A percentile compares a stretch with the other conserved stretches of the same genome.
phyloP scores from a whole-genome alignment of 2,329 filamentous ascomycete genomes.

The Scedosporium aurantiacum region DNA sequence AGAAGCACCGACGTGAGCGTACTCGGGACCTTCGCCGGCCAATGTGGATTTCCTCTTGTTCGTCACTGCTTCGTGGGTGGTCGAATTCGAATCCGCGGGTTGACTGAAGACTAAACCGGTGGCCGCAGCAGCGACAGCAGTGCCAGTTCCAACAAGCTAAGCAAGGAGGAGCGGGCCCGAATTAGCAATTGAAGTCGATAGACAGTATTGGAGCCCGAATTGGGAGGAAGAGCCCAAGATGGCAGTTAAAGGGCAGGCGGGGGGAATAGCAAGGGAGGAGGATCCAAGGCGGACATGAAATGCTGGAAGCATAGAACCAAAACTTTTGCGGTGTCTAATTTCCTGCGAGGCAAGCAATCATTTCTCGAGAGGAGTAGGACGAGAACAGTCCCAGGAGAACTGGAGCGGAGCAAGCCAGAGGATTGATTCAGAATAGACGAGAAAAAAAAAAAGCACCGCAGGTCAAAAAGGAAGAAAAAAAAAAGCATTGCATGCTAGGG shows the following conservation, averaged over 20 bases:
- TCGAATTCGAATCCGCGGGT: constrained; percentile 28
- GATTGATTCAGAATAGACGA: too few relatives aligned
- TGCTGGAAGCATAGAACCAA: not conserved
- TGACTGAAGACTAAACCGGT: constrained; percentile 49
- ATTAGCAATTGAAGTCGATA: not conserved
- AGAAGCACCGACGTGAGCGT: constrained; percentile 15
- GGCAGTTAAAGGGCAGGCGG: not conserved
- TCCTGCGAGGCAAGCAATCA: not conserved
- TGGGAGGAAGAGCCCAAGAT: not conserved
- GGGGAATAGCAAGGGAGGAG: not conserved
- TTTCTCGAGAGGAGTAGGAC: not conserved
- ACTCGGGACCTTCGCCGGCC: constrained; percentile 23
- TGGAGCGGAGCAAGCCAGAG: not conserved
- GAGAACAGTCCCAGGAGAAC: not conserved
- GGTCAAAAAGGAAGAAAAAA: not conserved
- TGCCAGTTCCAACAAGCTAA: constrained; percentile 51
- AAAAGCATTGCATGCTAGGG: constrained; percentile 2
- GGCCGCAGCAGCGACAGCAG: constrained; percentile 49
- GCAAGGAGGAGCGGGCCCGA: constrained; percentile 9
- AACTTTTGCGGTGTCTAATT: not conserved
- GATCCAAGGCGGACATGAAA: not conserved
- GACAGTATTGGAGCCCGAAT: not conserved
- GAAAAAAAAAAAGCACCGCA: not conserved
- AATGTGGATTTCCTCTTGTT: constrained; percentile 17
- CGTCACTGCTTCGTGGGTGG: constrained; percentile 15